Percentiles rank a stretch among this genome's conserved stretches.
phyloP scores from a whole-genome alignment of 2,329 filamentous ascomycete genomes.

The Penicillium sp. region DNA sequence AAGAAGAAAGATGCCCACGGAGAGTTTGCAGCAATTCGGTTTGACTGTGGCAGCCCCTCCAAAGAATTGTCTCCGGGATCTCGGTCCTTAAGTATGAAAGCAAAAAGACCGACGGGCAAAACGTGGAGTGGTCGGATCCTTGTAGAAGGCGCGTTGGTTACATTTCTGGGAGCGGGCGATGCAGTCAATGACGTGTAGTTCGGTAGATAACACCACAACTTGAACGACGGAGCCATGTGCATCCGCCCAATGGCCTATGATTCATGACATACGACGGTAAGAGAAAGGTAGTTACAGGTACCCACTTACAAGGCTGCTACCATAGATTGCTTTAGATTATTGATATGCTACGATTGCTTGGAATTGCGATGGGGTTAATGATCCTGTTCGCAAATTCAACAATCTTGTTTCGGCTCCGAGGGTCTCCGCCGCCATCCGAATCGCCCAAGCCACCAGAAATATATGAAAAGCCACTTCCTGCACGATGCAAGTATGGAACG shows the following conservation, averaged over 20 bases:
- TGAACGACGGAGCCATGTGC: background rate
- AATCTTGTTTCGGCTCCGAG: background rate
- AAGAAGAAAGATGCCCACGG: background rate
- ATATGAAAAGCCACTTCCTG: background rate
- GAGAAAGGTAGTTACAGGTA: background rate
- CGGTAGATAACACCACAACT: background rate
- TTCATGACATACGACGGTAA: slow-evolving; percentile 2
- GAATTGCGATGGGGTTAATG: background rate
- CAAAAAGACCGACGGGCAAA: background rate
- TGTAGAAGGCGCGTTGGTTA: background rate
- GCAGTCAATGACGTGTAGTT: slow-evolving; percentile 18
- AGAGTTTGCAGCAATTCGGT: background rate
- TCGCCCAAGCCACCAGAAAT: background rate
- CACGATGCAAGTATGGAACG: background rate
- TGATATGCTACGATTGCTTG: background rate
- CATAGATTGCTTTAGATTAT: background rate
- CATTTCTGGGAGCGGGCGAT: background rate
- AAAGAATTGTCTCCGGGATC: background rate
- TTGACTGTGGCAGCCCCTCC: background rate
- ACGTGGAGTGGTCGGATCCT: slow-evolving; percentile 3
- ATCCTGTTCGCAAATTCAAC: background rate
- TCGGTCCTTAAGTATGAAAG: background rate
- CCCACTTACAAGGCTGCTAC: background rate
- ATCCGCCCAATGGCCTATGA: slow-evolving; percentile 7
- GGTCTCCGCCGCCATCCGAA: background rate